These are phyloP conservation scores for Tubosaeta sp. DNA, from an alignment of 768 basidiomycete species.

Conservation along the genomic window DNA sequence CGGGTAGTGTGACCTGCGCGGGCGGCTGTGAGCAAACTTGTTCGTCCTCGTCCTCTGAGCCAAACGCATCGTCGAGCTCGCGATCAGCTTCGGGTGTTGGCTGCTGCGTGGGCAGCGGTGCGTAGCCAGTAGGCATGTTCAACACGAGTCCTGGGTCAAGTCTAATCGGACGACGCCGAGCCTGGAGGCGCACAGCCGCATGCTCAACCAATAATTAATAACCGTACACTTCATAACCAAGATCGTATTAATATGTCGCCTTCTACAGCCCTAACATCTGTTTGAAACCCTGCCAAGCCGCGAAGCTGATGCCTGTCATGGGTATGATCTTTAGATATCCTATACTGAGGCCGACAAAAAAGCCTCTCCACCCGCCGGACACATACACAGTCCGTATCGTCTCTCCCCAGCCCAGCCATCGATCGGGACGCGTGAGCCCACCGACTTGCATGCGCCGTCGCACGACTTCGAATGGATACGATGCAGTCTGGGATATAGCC, in stretches of 20 bases:
- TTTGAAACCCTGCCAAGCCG: slow-evolving; percentile 71
- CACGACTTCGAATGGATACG: slow-evolving; percentile 93
- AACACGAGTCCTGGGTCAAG: not conserved
- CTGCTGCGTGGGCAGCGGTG: slow-evolving; percentile 46
- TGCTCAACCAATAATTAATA: no score
- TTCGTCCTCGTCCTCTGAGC: slow-evolving; percentile 46
- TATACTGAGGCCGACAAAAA: slow-evolving; percentile 87
- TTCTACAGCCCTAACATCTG: slow-evolving; percentile 26
- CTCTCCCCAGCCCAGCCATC: slow-evolving; percentile 76
- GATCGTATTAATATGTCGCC: no score
- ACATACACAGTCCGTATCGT: slow-evolving; percentile 66
- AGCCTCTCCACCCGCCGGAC: slow-evolving; percentile 75
- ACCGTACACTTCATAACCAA: no score
- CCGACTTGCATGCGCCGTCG: slow-evolving; percentile 94
- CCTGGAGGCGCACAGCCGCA: not conserved
- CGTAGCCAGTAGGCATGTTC: slow-evolving; percentile 49
- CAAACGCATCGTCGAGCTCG: slow-evolving; percentile 80
- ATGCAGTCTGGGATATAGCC: slow-evolving; percentile 78
- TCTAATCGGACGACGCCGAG: not conserved
- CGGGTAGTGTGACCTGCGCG: slow-evolving; percentile 22
- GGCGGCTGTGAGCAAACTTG: slow-evolving; percentile 27
- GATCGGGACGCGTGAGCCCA: slow-evolving; percentile 70
- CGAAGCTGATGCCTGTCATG: slow-evolving; percentile 90
- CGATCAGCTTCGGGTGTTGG: slow-evolving; percentile 43
- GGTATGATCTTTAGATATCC: slow-evolving; percentile 94